phyloP scores from a whole-genome alignment of 805 yeast genomes.

The Candida ortonii region DNA sequence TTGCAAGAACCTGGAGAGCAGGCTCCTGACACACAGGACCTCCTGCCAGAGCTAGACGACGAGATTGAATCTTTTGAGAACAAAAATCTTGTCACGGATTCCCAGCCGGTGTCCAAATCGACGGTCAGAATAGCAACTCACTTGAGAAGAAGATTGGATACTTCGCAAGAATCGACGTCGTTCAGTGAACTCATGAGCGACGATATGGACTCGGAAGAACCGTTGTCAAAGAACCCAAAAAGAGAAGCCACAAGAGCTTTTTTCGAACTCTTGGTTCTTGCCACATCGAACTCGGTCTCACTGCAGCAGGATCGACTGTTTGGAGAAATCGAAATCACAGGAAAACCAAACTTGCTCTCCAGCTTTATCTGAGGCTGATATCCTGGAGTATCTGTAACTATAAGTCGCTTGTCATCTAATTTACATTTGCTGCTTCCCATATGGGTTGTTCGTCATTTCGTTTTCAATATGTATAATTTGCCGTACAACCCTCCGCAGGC shows the following conservation, averaged over 20 bases:
- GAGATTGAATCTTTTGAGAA: constrained; percentile 20
- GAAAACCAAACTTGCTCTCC: constrained; percentile 15
- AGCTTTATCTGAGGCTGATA: constrained; percentile 23
- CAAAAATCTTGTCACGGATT: constrained; percentile 16
- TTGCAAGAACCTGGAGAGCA: constrained; percentile 13
- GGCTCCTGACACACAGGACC: constrained; percentile 14
- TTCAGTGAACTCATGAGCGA: constrained; percentile 40
- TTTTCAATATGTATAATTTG: constrained; percentile 12
- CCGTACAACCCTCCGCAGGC: constrained; percentile 28
- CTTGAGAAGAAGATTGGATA: constrained; percentile 36
- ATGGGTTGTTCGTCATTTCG: not conserved
- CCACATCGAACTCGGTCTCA: constrained; percentile 68
- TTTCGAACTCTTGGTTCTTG: constrained; percentile 79
- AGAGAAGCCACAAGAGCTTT: constrained; percentile 69
- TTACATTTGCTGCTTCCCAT: no score
- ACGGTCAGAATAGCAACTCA: constrained; percentile 54
- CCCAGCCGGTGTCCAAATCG: constrained; percentile 39
- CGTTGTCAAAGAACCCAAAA: constrained; percentile 40
- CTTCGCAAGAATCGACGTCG: constrained; percentile 21
- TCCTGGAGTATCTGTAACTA: not conserved
- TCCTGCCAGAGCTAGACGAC: constrained; percentile 24
- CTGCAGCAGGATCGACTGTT: constrained; percentile 60
- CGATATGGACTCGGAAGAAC: constrained; percentile 33
- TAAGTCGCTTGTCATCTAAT: no score
- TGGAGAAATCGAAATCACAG: constrained; percentile 51